phyloP scores from a whole-genome alignment of 2,329 filamentous ascomycete species.

The Didymosphaeria variabile region DNA sequence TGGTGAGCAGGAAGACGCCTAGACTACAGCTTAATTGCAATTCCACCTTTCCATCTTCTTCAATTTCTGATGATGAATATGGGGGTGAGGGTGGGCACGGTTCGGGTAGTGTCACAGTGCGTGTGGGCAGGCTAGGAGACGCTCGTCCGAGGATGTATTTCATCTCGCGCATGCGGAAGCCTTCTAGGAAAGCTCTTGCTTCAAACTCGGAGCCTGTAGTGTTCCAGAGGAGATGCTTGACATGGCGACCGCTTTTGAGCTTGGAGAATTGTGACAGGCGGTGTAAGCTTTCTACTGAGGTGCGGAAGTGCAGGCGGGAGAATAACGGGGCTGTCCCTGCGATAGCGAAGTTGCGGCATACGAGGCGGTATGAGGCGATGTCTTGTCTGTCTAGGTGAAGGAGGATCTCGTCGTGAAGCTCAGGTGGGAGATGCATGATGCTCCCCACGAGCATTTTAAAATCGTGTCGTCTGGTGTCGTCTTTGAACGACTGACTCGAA shows the following conservation, averaged over 20 bases:
- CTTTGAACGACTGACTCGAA: not conserved
- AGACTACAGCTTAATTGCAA: not conserved
- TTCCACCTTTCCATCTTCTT: not conserved
- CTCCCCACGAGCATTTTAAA: not conserved
- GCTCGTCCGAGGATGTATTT: slow-evolving; percentile 2
- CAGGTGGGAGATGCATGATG: slow-evolving; percentile 5
- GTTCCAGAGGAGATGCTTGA: slow-evolving; percentile 12
- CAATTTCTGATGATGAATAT: not conserved
- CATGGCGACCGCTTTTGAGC: not conserved
- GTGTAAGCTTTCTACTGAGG: slow-evolving; percentile 6
- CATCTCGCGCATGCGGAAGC: slow-evolving; percentile 9
- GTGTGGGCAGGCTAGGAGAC: not conserved
- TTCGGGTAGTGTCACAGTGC: not conserved
- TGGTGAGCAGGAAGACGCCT: slow-evolving; percentile 8
- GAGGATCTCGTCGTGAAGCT: slow-evolving; percentile 11
- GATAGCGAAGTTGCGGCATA: slow-evolving; percentile 3
- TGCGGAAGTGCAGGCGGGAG: slow-evolving; percentile 9
- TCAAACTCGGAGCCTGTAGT: slow-evolving; percentile 1
- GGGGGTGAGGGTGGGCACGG: not conserved
- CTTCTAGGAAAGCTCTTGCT: slow-evolving; percentile 2
- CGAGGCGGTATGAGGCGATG: slow-evolving; percentile 1
- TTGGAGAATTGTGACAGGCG: slow-evolving; percentile 1
- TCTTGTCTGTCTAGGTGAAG: slow-evolving; percentile 5
- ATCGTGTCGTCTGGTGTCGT: not conserved
- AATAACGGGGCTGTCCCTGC: not conserved